Conservation (phyloP, 768 basidiomycete genomes). For the Macrolepiota dolichaula region DNA sequence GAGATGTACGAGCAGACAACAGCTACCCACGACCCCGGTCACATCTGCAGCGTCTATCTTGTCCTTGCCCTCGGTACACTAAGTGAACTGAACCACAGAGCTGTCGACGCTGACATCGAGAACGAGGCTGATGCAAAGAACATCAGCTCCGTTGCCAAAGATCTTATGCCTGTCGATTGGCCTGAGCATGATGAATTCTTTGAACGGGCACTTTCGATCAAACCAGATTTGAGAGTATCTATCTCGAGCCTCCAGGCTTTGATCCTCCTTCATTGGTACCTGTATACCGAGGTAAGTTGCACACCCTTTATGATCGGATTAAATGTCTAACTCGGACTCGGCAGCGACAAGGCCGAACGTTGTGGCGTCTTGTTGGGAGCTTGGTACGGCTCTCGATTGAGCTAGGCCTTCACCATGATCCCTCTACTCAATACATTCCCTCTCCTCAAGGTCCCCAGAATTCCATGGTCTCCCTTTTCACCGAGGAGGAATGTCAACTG, state of each 20-base stretch:
- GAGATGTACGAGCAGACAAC: constrained; percentile 60
- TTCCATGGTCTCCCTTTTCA: constrained; percentile 40
- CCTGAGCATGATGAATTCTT: constrained; percentile 85
- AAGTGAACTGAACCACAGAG: constrained; percentile 76
- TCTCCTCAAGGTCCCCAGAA: constrained; percentile 21
- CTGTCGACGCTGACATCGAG: constrained; percentile 47
- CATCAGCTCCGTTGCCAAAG: constrained; percentile 34
- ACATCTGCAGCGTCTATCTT: constrained; percentile 73
- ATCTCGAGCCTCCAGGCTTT: constrained; percentile 81
- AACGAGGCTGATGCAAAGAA: constrained; percentile 24
- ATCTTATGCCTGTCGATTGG: constrained; percentile 67
- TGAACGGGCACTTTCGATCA: constrained; percentile 70
- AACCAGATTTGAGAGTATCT: constrained; percentile 81
- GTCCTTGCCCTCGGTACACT: constrained; percentile 79
- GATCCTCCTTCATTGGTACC: constrained; percentile 84
- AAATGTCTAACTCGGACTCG: constrained; percentile 10
- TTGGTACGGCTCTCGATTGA: constrained; percentile 81
- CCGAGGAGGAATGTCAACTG: constrained; percentile 71
- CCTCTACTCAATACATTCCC: constrained; percentile 54
- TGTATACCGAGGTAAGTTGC: constrained; percentile 74
- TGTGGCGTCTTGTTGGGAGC: constrained; percentile 87
- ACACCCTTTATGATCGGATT: neutral
- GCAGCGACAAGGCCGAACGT: constrained; percentile 83
- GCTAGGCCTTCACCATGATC: constrained; percentile 85
- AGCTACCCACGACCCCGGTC: constrained; percentile 66